A percentile compares a stretch with the other conserved stretches of the same genome.
phyloP scores from a whole-genome alignment of 768 basidiomycete genomes.

The Hypholoma fasciculare region DNA sequence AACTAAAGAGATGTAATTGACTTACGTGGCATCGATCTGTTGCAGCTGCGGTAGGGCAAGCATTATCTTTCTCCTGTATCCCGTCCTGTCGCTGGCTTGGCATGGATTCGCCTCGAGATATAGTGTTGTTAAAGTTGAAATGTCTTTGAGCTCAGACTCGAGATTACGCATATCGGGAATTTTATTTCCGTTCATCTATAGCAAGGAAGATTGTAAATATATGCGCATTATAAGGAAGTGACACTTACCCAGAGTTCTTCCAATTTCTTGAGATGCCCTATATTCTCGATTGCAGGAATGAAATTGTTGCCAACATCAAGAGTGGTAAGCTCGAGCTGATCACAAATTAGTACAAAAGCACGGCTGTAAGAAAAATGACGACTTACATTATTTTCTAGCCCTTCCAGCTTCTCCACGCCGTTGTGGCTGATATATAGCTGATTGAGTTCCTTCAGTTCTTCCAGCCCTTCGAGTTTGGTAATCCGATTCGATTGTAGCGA shows the following conservation, averaged over 20 bases:
- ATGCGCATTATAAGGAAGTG: background rate
- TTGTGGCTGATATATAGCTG: slow-evolving; percentile 96
- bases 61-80: slow-evolving; percentile 88
- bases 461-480: slow-evolving; percentile 81
- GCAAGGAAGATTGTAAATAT: background rate
- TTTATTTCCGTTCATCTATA: slow-evolving; percentile 85
- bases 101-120: slow-evolving; percentile 97
- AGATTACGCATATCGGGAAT: slow-evolving; percentile 71
- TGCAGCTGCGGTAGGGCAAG: slow-evolving; percentile 84
- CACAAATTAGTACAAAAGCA: background rate
- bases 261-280: slow-evolving; percentile 74
- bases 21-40: slow-evolving; percentile 96
- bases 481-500: slow-evolving; percentile 95
- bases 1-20: slow-evolving; percentile 16
- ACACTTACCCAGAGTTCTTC: slow-evolving; percentile 90
- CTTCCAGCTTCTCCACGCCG: slow-evolving; percentile 81
- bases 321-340: slow-evolving; percentile 71
- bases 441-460: slow-evolving; percentile 70
- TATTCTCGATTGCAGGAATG: slow-evolving; percentile 74
- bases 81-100: slow-evolving; percentile 72
- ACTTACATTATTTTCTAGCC: slow-evolving; percentile 79
- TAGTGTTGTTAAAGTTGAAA: slow-evolving; percentile 74
- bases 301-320: slow-evolving; percentile 90
- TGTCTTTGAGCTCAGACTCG: slow-evolving; percentile 61
- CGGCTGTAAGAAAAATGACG: background rate